A percentile compares a stretch with the other conserved stretches of the same genome.
phyloP scores from a whole-genome alignment of 2,329 filamentous ascomycete genomes.

The Stagonosporopsis cucurbitacearum region DNA sequence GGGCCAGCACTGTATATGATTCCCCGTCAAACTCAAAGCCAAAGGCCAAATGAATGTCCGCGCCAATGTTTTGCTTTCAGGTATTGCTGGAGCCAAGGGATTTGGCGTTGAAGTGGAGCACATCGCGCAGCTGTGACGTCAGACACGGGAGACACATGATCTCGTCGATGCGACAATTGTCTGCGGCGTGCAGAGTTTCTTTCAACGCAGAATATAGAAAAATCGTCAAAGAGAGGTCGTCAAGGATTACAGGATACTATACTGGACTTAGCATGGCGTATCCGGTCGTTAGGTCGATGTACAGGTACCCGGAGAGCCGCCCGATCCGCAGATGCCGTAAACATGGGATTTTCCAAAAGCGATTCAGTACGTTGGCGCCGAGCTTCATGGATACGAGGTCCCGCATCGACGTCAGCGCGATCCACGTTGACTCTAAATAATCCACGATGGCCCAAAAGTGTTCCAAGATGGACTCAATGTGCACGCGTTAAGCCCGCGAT shows the following conservation, averaged over 20 bases:
- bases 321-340: constrained; percentile 12
- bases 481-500: background rate
- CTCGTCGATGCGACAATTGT: background rate
- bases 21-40: background rate
- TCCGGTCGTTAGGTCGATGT: constrained; percentile 9
- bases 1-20: background rate
- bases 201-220: background rate
- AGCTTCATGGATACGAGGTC: constrained; percentile 8
- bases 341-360: constrained; percentile 4
- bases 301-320: constrained; percentile 14
- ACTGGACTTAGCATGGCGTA: constrained; percentile 11
- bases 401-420: constrained; percentile 14
- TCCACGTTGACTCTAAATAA: background rate
- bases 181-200: background rate
- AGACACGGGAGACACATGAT: constrained; percentile 7
- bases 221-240: background rate
- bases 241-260: constrained; percentile 7
- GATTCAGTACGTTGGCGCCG: constrained; percentile 16
- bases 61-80: constrained; percentile 15
- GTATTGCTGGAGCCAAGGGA: constrained; percentile 14
- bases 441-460: no score
- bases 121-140: constrained; percentile 11
- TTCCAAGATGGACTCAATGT: background rate
- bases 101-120: constrained; percentile 16
- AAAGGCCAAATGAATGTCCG: constrained; percentile 1